Evolutionary conservation across 2,329 filamentous ascomycete species (phyloP).

Genomic region (Leptoxyphium fumago): DNA sequence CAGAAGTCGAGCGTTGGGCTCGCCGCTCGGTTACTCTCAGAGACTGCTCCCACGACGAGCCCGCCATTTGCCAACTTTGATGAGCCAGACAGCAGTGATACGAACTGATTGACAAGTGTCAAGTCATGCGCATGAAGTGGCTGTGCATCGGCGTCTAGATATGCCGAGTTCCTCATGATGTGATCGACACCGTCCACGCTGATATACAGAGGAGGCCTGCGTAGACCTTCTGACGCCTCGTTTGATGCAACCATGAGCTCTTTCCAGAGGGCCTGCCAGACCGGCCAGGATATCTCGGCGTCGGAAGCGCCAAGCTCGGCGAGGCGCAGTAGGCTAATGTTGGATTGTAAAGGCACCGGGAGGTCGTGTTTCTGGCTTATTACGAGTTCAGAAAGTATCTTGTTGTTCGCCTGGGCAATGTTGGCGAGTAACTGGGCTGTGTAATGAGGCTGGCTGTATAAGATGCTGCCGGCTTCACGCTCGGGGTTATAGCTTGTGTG

Average conservation of each 20-base stretch:
- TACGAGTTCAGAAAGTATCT: constrained; percentile 41
- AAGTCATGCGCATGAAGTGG: constrained; percentile 79
- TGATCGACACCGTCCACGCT: constrained; percentile 66
- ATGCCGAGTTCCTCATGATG: constrained; percentile 65
- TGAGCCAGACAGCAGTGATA: constrained; percentile 53
- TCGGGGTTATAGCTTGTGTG: constrained; percentile 61
- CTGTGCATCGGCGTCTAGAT: constrained; percentile 55
- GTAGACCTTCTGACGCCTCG: constrained; percentile 22
- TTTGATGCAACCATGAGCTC: constrained; percentile 48
- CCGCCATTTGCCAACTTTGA: constrained; percentile 54
- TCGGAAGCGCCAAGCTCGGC: constrained; percentile 56
- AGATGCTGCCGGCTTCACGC: constrained; percentile 24
- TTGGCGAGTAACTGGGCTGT: constrained; percentile 58
- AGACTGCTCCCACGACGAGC: constrained; percentile 60
- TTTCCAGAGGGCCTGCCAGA: constrained; percentile 67
- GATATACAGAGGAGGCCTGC: constrained; percentile 53
- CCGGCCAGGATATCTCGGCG: constrained; percentile 61
- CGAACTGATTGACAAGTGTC: constrained; percentile 57
- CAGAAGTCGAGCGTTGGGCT: constrained; percentile 46
- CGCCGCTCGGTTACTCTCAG: constrained; percentile 52
- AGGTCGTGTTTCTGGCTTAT: constrained; percentile 42
- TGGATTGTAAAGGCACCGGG: constrained; percentile 42
- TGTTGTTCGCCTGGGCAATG: constrained; percentile 57
- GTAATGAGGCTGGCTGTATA: constrained; percentile 69
- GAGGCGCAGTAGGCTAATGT: constrained; percentile 51